Conservation (phyloP, 371 early-diverging fungal species). For the Paramicrosporidium saccamoebae region DNA sequence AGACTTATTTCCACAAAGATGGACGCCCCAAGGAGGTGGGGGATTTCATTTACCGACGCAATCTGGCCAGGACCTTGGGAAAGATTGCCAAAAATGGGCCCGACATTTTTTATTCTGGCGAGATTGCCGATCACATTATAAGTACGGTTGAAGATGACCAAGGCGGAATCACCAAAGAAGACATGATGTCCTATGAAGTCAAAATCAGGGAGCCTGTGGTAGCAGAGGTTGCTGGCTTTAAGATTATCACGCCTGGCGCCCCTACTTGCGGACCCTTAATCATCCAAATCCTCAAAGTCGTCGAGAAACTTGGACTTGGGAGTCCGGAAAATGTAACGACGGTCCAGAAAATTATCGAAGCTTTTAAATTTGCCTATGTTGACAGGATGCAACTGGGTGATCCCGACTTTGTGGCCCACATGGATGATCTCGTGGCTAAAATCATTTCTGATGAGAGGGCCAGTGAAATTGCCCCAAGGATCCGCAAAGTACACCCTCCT, state of each 20-base stretch:
- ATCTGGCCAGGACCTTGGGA: slow-evolving; percentile 43
- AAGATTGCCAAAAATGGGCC: slow-evolving; percentile 42
- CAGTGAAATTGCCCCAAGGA: slow-evolving; percentile 16
- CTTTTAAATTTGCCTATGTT: slow-evolving; percentile 65
- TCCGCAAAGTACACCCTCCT: slow-evolving; percentile 13
- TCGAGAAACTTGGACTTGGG: slow-evolving; percentile 42
- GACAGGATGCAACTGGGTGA: slow-evolving; percentile 49
- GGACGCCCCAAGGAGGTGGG: slow-evolving; percentile 18
- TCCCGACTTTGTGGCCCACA: slow-evolving; percentile 19
- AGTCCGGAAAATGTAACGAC: slow-evolving; percentile 13
- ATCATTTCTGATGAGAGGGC: slow-evolving; percentile 33
- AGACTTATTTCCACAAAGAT: slow-evolving; percentile 43
- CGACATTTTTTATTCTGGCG: slow-evolving; percentile 51
- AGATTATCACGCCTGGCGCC: slow-evolving; percentile 19
- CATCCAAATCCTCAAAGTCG: slow-evolving; percentile 44
- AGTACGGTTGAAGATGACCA: slow-evolving; percentile 20
- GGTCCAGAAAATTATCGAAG: slow-evolving; percentile 47
- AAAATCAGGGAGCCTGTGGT: slow-evolving; percentile 17
- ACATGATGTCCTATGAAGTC: slow-evolving; percentile 30
- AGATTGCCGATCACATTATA: slow-evolving; percentile 37
- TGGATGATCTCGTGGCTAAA: slow-evolving; percentile 11
- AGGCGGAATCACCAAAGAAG: slow-evolving; percentile 47
- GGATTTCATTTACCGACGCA: slow-evolving; percentile 26
- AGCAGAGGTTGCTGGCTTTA: slow-evolving; percentile 36
- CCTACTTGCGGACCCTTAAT: slow-evolving; percentile 58